Evolutionary conservation across 805 yeast species (phyloP), one percentile per base, ranked within the genome.

Genomic region (Alloascoidea africana): DNA sequence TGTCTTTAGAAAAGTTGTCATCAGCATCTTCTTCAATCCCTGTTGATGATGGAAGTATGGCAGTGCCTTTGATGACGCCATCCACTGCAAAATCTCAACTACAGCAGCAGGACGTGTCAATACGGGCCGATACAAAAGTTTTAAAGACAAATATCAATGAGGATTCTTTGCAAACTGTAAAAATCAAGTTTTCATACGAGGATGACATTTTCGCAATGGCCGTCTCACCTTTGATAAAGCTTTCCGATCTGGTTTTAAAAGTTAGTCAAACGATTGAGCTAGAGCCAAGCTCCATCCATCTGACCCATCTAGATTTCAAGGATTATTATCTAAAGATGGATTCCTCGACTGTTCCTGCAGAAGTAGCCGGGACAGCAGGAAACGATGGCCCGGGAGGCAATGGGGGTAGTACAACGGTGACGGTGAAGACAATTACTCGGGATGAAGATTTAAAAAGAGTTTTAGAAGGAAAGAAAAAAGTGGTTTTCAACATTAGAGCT

Each of bases 1-100:
- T n/a, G n/a, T n/a, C n/a, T n/a, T n/a, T n/a, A n/a, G n/a, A n/a
- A n/a, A n/a, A n/a, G n/a, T n/a, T n/a, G n/a, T n/a, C n/a, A n/a
- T n/a, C n/a, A n/a, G n/a, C 36, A 18, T 8, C 6, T n/a, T 16
- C 19, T 8, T 6, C 16, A 18, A 34, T 5, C n/a, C 11, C 16
- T 6, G 11, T n/a, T 14, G 16, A 18, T 16, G 16, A 14, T 11
- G 19, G 5, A 6, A 14, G 8, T 14, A 5, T 14, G 19, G 13
- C 5, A 11, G 5, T 14, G 11, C 18, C 17, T 11, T 30, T 16
- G 16, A 34, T 16, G 5, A 14, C 18, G 11, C 8, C 18, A 16
- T n/a, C 18, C 46, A 55, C 40, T 8, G n/a, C n/a, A 23, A 23
- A 58, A 51, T 37, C 27, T 34, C 18, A 14, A 16, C 36, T 5